Conservation (phyloP, 169 alveolate species). For the Plasmodium sp. region DNA sequence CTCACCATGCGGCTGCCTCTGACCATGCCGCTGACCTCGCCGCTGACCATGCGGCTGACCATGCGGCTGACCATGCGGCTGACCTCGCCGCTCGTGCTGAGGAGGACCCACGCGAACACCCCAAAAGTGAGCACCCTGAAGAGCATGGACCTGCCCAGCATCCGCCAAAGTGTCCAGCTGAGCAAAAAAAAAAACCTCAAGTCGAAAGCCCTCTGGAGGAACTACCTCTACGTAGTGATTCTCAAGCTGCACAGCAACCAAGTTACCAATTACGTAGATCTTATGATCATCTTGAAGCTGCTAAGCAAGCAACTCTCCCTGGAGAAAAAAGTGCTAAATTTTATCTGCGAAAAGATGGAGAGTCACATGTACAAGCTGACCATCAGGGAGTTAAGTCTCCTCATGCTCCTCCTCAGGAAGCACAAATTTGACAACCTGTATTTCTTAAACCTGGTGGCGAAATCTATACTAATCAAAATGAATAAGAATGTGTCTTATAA, state of each 20-base stretch:
- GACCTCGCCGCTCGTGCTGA: not conserved
- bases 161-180: slow-evolving; percentile 10
- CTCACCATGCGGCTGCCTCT: not conserved
- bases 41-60: not conserved
- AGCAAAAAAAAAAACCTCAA: slow-evolving; percentile 61
- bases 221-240: slow-evolving; percentile 32
- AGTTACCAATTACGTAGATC: slow-evolving; percentile 34
- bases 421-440: slow-evolving; percentile 41
- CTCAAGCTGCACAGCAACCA: slow-evolving; percentile 48
- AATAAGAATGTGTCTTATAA: slow-evolving; percentile 61
- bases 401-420: slow-evolving; percentile 36
- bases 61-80: not conserved
- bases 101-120: not conserved
- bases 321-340: slow-evolving; percentile 45
- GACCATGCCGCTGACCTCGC: not conserved
- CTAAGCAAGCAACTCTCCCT: slow-evolving; percentile 26
- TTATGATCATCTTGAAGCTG: slow-evolving; percentile 60
- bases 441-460: slow-evolving; percentile 20
- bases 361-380: slow-evolving; percentile 33
- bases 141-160: slow-evolving; percentile 8
- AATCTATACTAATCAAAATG: slow-evolving; percentile 63
- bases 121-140: slow-evolving; percentile 51
- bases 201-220: slow-evolving; percentile 21
- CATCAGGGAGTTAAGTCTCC: slow-evolving; percentile 52
- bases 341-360: slow-evolving; percentile 57